phyloP scores from a whole-genome alignment of 441 rosid species.

The Bocquillonia castaneifolia region DNA sequence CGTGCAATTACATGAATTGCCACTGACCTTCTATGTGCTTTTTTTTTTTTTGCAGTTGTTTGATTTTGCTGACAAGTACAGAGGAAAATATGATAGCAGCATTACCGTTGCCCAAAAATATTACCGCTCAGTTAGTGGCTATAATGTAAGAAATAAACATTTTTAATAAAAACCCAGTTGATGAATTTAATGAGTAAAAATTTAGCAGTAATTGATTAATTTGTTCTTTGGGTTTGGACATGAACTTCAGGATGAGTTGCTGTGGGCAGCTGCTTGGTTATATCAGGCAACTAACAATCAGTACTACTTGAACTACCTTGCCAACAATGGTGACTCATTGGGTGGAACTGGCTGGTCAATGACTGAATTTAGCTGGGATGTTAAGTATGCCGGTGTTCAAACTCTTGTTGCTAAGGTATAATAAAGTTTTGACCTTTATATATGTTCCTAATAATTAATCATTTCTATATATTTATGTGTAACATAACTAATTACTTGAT shows the following conservation, averaged over 20 bases:
- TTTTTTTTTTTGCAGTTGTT: conserved; percentile 46
- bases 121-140: conserved; percentile 74
- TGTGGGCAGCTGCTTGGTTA: conserved; percentile 92
- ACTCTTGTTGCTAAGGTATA: conserved; percentile 80
- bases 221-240: background rate
- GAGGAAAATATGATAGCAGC: conserved; percentile 89
- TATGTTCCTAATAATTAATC: too few relatives aligned
- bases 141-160: conserved; percentile 36
- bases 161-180: background rate
- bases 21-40: background rate
- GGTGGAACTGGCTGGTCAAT: conserved; percentile 85
- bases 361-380: conserved; percentile 89
- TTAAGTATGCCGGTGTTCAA: conserved; percentile 83
- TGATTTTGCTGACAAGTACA: conserved; percentile 79
- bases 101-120: conserved; percentile 78
- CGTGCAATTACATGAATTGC: background rate
- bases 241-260: conserved; percentile 59
- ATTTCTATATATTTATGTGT: background rate
- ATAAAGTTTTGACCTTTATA: too few relatives aligned
- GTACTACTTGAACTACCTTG: conserved; percentile 68
- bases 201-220: background rate
- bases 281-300: conserved; percentile 65
- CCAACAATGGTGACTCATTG: conserved; percentile 63
- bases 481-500: background rate
- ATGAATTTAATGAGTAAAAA: background rate